Percentiles rank a stretch among this genome's conserved stretches.
Evolutionary conservation across 2,329 filamentous ascomycete species (phyloP).

Genomic region (Venturiaceae sp.): DNA sequence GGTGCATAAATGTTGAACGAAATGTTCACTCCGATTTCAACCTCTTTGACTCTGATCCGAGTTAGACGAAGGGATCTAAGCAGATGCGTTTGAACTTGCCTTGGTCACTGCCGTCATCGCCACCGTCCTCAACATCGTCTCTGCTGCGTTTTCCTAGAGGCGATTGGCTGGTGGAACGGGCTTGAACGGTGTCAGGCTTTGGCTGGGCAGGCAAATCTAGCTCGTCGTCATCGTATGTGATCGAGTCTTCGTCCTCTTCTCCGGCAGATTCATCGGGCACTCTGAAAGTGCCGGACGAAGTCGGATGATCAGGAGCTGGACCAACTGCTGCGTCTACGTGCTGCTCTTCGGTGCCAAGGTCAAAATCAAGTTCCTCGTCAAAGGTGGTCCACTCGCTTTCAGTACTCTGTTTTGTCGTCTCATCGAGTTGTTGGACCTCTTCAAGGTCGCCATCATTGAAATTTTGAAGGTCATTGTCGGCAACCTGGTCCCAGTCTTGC

Average conservation of each 20-base stretch:
- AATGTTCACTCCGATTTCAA: neutral
- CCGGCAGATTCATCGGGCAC: slow-evolving; percentile 10
- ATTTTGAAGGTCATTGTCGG: neutral
- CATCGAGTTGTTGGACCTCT: neutral
- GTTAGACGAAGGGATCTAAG: neutral
- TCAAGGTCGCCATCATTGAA: neutral
- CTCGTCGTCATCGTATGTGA: slow-evolving; percentile 8
- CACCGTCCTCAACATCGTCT: slow-evolving; percentile 9
- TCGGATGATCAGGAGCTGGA: neutral
- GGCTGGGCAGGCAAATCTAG: neutral
- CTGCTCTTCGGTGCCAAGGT: neutral
- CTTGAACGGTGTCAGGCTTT: neutral
- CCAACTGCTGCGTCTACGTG: neutral
- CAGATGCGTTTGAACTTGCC: slow-evolving; percentile 4
- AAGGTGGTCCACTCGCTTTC: neutral
- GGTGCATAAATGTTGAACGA: neutral
- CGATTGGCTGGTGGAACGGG: slow-evolving; percentile 1
- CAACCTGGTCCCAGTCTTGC: neutral
- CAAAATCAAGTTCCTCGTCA: neutral
- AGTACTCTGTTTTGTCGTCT: neutral
- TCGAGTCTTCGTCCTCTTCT: slow-evolving; percentile 10
- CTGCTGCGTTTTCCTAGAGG: slow-evolving; percentile 11
- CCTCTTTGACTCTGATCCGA: neutral
- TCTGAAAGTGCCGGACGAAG: slow-evolving; percentile 10
- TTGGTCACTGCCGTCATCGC: slow-evolving; percentile 9